A percentile compares a stretch with the other conserved stretches of the same genome.
These are phyloP conservation scores for Vigna mungo DNA, from an alignment of 306 rosid species.

Conservation along the genomic window DNA sequence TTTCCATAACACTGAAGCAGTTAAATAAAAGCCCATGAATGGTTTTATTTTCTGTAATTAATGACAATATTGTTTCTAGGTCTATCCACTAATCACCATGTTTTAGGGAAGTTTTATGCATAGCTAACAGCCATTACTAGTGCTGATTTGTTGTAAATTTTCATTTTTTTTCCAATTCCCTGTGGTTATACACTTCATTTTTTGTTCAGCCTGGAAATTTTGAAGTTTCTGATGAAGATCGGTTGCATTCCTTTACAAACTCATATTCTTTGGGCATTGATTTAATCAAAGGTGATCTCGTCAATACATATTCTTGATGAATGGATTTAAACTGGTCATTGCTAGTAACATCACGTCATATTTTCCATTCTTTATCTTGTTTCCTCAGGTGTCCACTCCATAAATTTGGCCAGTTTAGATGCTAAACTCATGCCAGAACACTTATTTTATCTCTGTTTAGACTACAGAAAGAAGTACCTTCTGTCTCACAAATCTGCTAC, in stretches of 20 bases:
- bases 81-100: background rate
- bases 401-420: slow-evolving; percentile 67
- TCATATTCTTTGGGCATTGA: slow-evolving; percentile 70
- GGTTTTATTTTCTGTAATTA: background rate
- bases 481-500: slow-evolving; percentile 52
- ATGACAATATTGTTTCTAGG: background rate
- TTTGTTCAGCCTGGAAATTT: slow-evolving; percentile 68
- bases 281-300: slow-evolving; percentile 67
- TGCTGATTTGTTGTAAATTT: background rate
- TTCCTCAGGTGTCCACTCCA: slow-evolving; percentile 58
- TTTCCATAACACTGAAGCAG: background rate
- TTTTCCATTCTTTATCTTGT: slow-evolving; percentile 6
- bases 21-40: background rate
- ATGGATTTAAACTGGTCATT: background rate
- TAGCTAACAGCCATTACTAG: background rate
- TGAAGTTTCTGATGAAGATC: slow-evolving; percentile 62
- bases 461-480: slow-evolving; percentile 58
- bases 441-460: slow-evolving; percentile 74
- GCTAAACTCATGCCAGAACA: slow-evolving; percentile 81
- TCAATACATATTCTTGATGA: background rate
- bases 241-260: slow-evolving; percentile 62
- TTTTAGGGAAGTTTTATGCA: background rate
- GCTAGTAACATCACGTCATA: background rate
- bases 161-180: background rate
- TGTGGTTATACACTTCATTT: slow-evolving; percentile 16